Evolutionary conservation across 345 rosid genomes (phyloP).

Genomic region (Euphorbia pulcherrima): DNA sequence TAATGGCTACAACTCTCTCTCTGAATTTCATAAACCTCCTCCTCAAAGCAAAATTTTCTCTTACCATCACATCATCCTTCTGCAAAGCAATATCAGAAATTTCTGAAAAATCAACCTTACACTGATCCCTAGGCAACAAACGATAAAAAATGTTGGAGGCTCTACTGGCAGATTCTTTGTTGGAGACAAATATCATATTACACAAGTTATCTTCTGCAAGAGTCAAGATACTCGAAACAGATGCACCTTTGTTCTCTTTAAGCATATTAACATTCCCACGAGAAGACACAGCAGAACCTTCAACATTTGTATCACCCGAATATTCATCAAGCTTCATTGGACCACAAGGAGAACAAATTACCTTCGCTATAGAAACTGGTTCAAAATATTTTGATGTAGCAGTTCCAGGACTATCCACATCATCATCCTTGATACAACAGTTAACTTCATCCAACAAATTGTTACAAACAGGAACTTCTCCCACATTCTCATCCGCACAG

Average conservation of each 20-base stretch:
- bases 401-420: constrained; percentile 60
- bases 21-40: constrained; percentile 48
- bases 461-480: constrained; percentile 31
- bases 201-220: constrained; percentile 36
- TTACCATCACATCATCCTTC: constrained; percentile 37
- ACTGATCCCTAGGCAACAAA: constrained; percentile 41
- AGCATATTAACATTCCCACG: constrained; percentile 20
- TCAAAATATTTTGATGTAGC: constrained; percentile 60
- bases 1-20: constrained; percentile 71
- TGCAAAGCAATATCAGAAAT: constrained; percentile 21
- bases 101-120: constrained; percentile 30
- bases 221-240: constrained; percentile 22
- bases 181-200: constrained; percentile 44
- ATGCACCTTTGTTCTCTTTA: constrained; percentile 22
- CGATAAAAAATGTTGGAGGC: constrained; percentile 54
- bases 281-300: constrained; percentile 17
- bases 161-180: constrained; percentile 54
- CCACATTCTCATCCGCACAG: constrained; percentile 35
- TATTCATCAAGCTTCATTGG: constrained; percentile 21
- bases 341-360: constrained; percentile 24
- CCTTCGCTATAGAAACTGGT: constrained; percentile 25
- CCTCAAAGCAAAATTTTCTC: constrained; percentile 46
- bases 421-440: constrained; percentile 42
- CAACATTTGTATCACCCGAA: constrained; percentile 31
- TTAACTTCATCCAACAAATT: constrained; percentile 36